A percentile compares a stretch with the other conserved stretches of the same genome.
These are phyloP conservation scores for Turnera subulata DNA, from an alignment of 345 rosid genomes.

Conservation along the genomic window DNA sequence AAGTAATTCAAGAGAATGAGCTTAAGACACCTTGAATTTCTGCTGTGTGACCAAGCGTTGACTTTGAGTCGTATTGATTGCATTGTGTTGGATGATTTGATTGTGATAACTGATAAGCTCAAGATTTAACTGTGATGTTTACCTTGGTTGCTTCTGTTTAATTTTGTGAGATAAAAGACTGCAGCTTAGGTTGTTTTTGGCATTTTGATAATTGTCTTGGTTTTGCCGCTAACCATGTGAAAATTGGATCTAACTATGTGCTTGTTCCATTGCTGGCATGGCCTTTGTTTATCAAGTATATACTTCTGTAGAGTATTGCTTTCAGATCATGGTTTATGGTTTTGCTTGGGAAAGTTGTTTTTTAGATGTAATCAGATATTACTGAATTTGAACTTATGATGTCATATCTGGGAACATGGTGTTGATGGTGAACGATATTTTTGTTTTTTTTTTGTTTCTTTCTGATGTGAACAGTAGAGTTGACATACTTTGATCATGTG, in stretches of 20 bases:
- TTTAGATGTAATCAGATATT: too few species aligned
- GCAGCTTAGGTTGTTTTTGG: not conserved
- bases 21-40: not conserved
- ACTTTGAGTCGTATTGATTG: not conserved
- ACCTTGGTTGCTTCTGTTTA: not conserved
- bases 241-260: constrained; percentile 11
- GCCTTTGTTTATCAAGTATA: not conserved
- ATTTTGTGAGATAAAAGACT: not conserved
- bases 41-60: constrained; percentile 5
- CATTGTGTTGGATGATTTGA: constrained; percentile 8
- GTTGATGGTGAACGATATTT: too few species aligned
- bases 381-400: too few species aligned
- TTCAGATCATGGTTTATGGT: not conserved
- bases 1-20: not conserved
- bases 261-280: constrained; percentile 7
- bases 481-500: too few species aligned
- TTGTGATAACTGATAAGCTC: not conserved
- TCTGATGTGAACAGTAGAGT: too few species aligned
- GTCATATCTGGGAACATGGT: too few species aligned
- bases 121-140: not conserved
- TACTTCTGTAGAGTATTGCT: not conserved
- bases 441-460: too few species aligned
- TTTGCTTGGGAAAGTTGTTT: not conserved
- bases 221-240: constrained; percentile 3
- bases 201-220: not conserved